Evolutionary conservation across 805 yeast species (phyloP).

Genomic region (Jamesozyma lodderae): DNA sequence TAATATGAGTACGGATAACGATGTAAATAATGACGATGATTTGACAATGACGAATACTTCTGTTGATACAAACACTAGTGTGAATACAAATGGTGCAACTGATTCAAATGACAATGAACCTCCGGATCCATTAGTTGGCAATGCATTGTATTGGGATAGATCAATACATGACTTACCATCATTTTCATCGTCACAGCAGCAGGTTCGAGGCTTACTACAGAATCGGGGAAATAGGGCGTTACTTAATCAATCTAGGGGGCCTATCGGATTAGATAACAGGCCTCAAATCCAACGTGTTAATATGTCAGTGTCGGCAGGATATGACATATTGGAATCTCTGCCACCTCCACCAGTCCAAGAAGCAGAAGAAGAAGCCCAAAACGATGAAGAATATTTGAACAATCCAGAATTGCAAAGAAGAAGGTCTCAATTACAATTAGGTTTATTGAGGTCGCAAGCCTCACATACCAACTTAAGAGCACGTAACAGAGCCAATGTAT

Average conservation of each 20-base stretch:
- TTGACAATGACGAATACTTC: neutral
- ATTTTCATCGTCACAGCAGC: neutral
- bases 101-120: neutral
- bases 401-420: conserved; percentile 27
- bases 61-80: neutral
- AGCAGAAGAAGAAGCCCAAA: conserved; percentile 12
- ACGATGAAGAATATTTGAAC: conserved; percentile 26
- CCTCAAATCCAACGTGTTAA: neutral
- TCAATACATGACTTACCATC: conserved; percentile 20
- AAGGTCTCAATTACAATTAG: conserved; percentile 26
- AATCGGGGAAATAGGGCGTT: too few relatives aligned
- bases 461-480: neutral
- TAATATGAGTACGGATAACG: neutral
- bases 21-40: conserved; percentile 2
- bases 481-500: neutral
- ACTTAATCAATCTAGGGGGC: too few relatives aligned
- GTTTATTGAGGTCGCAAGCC: conserved; percentile 13
- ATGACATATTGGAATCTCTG: too few relatives aligned
- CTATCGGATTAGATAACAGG: neutral
- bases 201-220: too few relatives aligned
- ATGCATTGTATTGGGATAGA: conserved; percentile 29
- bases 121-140: conserved; percentile 1
- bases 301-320: neutral
- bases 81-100: neutral
- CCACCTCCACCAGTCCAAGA: neutral